phyloP scores from a whole-genome alignment of 805 yeast species.

The Barnettozyma vustinii region DNA sequence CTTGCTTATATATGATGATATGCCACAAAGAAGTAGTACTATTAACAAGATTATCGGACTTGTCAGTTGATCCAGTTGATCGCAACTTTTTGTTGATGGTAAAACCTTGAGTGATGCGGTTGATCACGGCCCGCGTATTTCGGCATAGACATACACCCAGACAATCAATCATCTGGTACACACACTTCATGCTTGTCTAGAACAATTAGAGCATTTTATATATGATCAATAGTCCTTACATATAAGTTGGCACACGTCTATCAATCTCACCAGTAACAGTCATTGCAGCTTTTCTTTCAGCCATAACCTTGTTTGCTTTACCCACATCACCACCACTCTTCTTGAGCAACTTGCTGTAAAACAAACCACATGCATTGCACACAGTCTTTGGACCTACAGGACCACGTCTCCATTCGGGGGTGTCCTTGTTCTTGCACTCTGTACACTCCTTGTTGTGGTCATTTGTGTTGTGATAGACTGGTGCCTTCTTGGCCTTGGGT shows the following conservation, averaged over 20 bases:
- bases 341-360: slow-evolving; percentile 12
- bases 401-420: slow-evolving; percentile 20
- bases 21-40: too few relatives aligned
- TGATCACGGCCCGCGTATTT: too few relatives aligned
- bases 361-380: slow-evolving; percentile 19
- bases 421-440: slow-evolving; percentile 8
- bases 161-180: too few relatives aligned
- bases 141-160: too few relatives aligned
- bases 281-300: background rate
- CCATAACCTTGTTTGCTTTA: slow-evolving; percentile 1
- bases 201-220: too few relatives aligned
- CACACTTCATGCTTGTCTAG: too few relatives aligned
- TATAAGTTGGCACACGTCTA: slow-evolving; percentile 8
- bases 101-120: too few relatives aligned
- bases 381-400: slow-evolving; percentile 15
- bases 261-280: slow-evolving; percentile 3
- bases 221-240: too few relatives aligned
- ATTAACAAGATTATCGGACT: too few relatives aligned
- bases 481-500: background rate
- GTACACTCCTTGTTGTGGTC: slow-evolving; percentile 2
- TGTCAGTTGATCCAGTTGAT: too few relatives aligned
- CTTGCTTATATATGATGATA: too few relatives aligned
- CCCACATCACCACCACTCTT: slow-evolving; percentile 9
- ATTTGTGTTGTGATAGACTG: background rate
- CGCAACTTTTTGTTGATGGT: too few relatives aligned